Evolutionary conservation across 805 yeast genomes (phyloP).

Genomic region (Candida ficus): DNA sequence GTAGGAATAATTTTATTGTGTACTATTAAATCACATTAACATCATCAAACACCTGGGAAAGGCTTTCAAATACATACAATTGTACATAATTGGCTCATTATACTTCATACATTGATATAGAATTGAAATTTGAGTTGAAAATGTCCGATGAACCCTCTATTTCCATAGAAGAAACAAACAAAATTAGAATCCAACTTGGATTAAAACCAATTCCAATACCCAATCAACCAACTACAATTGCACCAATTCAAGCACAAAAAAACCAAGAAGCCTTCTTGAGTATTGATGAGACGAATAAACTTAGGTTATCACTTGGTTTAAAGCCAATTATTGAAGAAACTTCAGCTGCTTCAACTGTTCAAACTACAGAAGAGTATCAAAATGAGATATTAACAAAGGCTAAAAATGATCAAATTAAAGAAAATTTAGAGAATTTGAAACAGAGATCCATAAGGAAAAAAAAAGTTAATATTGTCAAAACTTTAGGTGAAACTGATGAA

Average conservation of each 20-base stretch:
- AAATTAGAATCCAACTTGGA: slow-evolving; percentile 45
- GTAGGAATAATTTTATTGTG: no score
- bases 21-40: no score
- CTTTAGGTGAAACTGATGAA: slow-evolving; percentile 15
- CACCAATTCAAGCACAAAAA: background rate
- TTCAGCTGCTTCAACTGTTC: background rate
- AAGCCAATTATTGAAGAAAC: slow-evolving; percentile 15
- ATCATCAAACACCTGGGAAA: no score
- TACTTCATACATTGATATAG: no score
- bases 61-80: no score
- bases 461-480: slow-evolving; percentile 8
- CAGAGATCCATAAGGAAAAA: slow-evolving; percentile 13
- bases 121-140: no score
- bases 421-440: slow-evolving; percentile 13
- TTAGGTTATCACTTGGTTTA: slow-evolving; percentile 21
- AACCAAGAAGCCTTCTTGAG: slow-evolving; percentile 10
- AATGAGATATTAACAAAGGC: background rate
- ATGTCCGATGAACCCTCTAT: slow-evolving; percentile 18
- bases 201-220: slow-evolving; percentile 42
- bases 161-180: slow-evolving; percentile 52
- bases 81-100: no score
- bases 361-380: slow-evolving; percentile 17
- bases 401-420: slow-evolving; percentile 11
- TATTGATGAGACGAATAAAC: slow-evolving; percentile 16
- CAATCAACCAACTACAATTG: background rate